Base-by-base conservation (phyloP, 306 rosid species). In the Cajanus cajan region DNA sequence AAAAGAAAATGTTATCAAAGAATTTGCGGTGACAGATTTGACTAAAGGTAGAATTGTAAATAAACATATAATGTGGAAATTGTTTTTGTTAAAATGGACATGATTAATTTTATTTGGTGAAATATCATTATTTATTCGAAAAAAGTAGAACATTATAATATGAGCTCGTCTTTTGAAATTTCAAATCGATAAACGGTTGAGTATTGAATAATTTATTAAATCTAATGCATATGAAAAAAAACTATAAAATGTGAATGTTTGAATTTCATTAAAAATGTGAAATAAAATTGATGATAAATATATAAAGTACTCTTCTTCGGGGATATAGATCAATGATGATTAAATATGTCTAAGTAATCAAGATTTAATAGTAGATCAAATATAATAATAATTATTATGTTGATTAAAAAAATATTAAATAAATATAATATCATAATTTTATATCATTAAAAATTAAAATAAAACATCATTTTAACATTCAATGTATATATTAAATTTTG, bases 1-100 rank as follows among this genome's bases (percentile, higher is more conserved):
- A 45, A 62, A 62, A 50, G 65, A 77, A 64, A 77, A 77, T 34
- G 61, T 21, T 64, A 59, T 16, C 40, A 34, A 33, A 75, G 25
- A 16, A 8, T 34, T 19, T 28, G 14, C 62, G 12, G 8, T 21
- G 68, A 41, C 37, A 45, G 21, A 61, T 61, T 59, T 28, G 47
- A 45, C 48, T 47, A 34, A 33, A 44, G 13, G 63, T 63, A 34
- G 28, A 63, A 39, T 9, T 12, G 7, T 7, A 24, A 48, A 37
- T 25, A 31, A 64, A 50, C 73, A 64, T 21, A 16, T 48, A 4
- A 48, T 22, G 3, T 25, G 33, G 3, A 76, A 45, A 14, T 8
- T 34, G 40, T 18, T 76, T 76, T 16, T 12, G 36, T 75, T 62
- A 62, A 45, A 75, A 16, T 45, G 15, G 59, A 15, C 28, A 74